Percentiles rank a stretch among this genome's conserved stretches.
These are phyloP conservation scores for Purpureocillium lavendulum DNA, from an alignment of 2,329 filamentous ascomycete species.

Conservation along the genomic window DNA sequence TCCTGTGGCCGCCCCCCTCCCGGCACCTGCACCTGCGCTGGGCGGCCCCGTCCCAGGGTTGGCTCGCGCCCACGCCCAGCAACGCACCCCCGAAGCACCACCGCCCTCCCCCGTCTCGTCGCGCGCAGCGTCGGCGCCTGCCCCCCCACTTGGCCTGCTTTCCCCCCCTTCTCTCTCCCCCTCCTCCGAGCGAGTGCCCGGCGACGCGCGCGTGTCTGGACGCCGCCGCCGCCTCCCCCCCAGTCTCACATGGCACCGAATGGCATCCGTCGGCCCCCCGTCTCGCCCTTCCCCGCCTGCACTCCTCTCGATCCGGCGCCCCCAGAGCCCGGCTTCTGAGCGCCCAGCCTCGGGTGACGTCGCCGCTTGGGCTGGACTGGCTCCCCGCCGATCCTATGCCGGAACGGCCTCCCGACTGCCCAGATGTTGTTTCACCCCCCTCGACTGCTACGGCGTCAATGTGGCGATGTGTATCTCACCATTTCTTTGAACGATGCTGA, in stretches of 20 bases:
- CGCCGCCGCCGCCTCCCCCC: background rate
- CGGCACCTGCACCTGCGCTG: no score
- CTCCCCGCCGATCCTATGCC: no score
- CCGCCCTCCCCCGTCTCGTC: background rate
- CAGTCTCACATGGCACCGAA: slow-evolving; percentile 3
- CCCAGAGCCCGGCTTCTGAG: background rate
- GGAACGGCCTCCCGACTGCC: background rate
- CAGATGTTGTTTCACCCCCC: no score
- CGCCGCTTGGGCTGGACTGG: background rate
- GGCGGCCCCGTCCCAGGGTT: no score
- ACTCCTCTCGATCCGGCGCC: slow-evolving; percentile 3
- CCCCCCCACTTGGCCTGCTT: slow-evolving; percentile 1
- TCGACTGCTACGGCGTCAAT: no score
- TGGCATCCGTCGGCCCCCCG: slow-evolving; percentile 2
- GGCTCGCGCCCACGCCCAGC: background rate
- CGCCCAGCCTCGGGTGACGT: background rate
- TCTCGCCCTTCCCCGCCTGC: slow-evolving; percentile 2
- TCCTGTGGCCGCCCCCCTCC: no score
- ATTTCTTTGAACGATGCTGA: slow-evolving; percentile 10
- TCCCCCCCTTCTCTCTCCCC: slow-evolving; percentile 1
- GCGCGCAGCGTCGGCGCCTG: background rate
- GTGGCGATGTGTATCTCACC: no score
- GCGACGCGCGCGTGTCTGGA: slow-evolving; percentile 2
- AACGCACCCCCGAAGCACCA: background rate
- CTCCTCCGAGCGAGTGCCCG: slow-evolving; percentile 7